These are phyloP conservation scores for Galerina sulciceps DNA, from an alignment of 768 basidiomycete genomes.

Conservation along the genomic window DNA sequence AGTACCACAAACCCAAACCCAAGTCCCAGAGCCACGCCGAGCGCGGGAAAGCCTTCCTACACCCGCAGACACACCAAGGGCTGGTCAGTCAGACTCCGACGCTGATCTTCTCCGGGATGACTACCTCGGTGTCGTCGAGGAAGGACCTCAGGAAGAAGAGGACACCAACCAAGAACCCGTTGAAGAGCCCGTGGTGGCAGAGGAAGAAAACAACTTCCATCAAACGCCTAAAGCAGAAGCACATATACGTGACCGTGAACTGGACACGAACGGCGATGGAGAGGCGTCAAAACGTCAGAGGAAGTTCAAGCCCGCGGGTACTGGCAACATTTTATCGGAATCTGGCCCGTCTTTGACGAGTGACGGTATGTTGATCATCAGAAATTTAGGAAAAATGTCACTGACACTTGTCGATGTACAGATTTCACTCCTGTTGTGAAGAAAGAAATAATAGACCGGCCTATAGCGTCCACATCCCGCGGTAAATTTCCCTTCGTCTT, in stretches of 20 bases:
- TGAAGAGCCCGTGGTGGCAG: neutral
- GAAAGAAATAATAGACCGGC: neutral
- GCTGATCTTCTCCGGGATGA: neutral
- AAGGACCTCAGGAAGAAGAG: neutral
- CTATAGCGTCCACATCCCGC: neutral
- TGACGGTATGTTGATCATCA: neutral
- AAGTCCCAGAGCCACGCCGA: neutral
- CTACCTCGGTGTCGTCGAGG: neutral
- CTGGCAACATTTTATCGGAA: neutral
- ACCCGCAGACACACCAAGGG: neutral
- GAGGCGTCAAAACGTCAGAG: neutral
- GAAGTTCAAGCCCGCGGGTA: neutral
- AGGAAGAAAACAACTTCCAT: neutral
- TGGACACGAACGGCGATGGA: neutral
- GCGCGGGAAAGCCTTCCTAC: neutral
- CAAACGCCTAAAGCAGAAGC: neutral
- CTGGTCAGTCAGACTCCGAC: neutral
- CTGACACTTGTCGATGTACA: neutral
- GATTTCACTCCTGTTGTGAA: slow-evolving; percentile 6
- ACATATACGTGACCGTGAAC: neutral
- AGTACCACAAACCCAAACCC: neutral
- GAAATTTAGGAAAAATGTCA: neutral
- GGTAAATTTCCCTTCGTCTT: neutral
- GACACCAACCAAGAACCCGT: neutral
- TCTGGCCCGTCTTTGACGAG: neutral